These are phyloP conservation scores for Microstroma glucosiphilum DNA, from an alignment of 1,284 basidiomycete species.

Conservation along the genomic window DNA sequence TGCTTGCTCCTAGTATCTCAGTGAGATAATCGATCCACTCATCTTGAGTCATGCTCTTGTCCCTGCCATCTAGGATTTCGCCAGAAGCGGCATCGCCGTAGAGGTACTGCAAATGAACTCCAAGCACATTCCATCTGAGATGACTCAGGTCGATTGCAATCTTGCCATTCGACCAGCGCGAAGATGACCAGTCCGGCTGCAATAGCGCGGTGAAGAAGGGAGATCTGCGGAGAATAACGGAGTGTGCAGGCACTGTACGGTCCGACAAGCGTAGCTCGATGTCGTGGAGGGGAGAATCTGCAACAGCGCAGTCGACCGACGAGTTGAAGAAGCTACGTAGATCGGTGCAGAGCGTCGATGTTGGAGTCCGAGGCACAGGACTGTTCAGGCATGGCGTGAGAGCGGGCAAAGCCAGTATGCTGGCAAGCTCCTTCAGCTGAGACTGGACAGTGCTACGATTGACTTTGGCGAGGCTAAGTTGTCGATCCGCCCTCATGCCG, in stretches of 20 bases:
- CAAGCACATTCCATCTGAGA: slow-evolving; percentile 68
- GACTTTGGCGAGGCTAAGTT: slow-evolving; percentile 58
- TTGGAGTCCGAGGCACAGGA: slow-evolving; percentile 50
- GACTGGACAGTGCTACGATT: slow-evolving; percentile 61
- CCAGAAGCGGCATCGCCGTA: slow-evolving; percentile 70
- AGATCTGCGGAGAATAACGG: slow-evolving; percentile 71
- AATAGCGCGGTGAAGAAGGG: slow-evolving; percentile 83
- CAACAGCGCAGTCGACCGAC: slow-evolving; percentile 19
- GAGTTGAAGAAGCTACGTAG: slow-evolving; percentile 56
- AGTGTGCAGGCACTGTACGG: slow-evolving; percentile 64
- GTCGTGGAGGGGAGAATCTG: slow-evolving; percentile 56
- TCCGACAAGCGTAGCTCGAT: slow-evolving; percentile 72
- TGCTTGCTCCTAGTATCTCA: slow-evolving; percentile 76
- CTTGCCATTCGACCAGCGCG: slow-evolving; percentile 60
- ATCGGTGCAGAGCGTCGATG: slow-evolving; percentile 56
- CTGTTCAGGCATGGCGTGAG: slow-evolving; percentile 51
- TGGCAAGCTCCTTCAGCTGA: slow-evolving; percentile 57
- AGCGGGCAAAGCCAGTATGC: slow-evolving; percentile 57
- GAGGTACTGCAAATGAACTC: slow-evolving; percentile 69
- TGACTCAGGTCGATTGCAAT: slow-evolving; percentile 69
- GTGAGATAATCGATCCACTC: slow-evolving; percentile 80
- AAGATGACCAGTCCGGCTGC: slow-evolving; percentile 69
- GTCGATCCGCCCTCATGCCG: slow-evolving; percentile 54
- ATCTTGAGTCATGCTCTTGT: slow-evolving; percentile 58
- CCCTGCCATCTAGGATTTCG: slow-evolving; percentile 59